A percentile compares a stretch with the other conserved stretches of the same genome.
Evolutionary conservation across 768 basidiomycete genomes (phyloP).

Genomic region (Cystobasidium onofrii): DNA sequence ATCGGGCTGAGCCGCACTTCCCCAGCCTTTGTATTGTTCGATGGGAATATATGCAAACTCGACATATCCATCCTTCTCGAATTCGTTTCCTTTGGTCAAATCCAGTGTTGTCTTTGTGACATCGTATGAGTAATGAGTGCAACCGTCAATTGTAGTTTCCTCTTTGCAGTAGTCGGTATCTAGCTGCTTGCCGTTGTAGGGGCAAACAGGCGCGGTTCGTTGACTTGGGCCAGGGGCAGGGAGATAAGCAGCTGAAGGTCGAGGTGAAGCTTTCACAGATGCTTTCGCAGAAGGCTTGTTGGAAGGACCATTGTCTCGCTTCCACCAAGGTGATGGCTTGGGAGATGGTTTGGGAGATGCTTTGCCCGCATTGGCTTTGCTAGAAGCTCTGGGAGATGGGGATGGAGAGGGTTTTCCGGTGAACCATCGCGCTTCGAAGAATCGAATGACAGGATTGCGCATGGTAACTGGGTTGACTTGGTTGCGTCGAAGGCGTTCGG

Average conservation of each 20-base stretch:
- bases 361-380: neutral
- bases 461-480: constrained; percentile 7
- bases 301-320: neutral
- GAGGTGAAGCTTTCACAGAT: neutral
- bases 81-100: constrained; percentile 4
- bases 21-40: neutral
- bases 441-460: neutral
- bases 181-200: constrained; percentile 1
- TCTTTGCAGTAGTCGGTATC: constrained; percentile 6
- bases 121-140: neutral
- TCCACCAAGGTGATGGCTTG: neutral
- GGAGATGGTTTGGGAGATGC: neutral
- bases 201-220: neutral
- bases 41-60: constrained; percentile 3
- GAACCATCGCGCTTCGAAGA: neutral
- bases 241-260: neutral
- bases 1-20: neutral
- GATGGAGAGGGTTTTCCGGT: neutral
- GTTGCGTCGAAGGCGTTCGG: neutral
- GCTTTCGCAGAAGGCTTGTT: neutral
- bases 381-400: neutral
- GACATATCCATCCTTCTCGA: neutral
- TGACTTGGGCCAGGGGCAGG: neutral
- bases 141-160: neutral
- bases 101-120: neutral